Base-by-base conservation (phyloP, 352 stramenopile species). In the Globisporangium canariense region DNA sequence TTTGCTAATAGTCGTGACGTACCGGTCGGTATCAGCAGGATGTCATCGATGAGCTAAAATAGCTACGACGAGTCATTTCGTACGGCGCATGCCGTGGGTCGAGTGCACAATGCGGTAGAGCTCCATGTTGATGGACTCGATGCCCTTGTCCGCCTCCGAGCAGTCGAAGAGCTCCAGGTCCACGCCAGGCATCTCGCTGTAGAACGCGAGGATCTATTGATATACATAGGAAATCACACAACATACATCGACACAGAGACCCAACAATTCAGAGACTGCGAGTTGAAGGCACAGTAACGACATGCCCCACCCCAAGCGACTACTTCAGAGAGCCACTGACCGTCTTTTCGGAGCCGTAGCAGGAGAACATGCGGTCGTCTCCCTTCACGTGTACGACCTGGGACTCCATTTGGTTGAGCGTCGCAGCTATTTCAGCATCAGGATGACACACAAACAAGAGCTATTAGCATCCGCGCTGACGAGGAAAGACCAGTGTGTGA, bases 321-420 rank as follows among this genome's bases (percentile, higher is more conserved):
- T 18, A 46, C 10, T 46, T 11, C 4, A 14, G n/a, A 46, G 2
- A 30, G 32, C 36, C 10, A 66, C 81, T 58, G 61, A 93, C 84
- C 71, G 85, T 91, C 56, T 82, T 76, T 40, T 79, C 82, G 11
- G 76, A 80, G 43, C 84, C 82, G 66, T 92, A 95, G 65, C 84
- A 95, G 9, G 86, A 95, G 62, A 95, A 93, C 76, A 95, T 91
- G 54, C 82, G 83, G 43, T 90, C 80, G 57, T 87, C 84, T 55
- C 84, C 84, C 66, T 90, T 86, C 52, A 95, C 81, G 58, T 95
- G 86, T 32, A 95, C 81, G 32, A 91, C 76, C 51, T 95, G 86
- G 32, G 84, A 88, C 62, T 93, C 84, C 63, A 87, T 77, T 73
- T 92, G 84, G 63, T 92, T 93, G 52, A 95, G 64, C 40, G 84